Percentiles rank a stretch among this genome's conserved stretches.
phyloP scores from a whole-genome alignment of 345 rosid genomes.

The Garcia nutans region DNA sequence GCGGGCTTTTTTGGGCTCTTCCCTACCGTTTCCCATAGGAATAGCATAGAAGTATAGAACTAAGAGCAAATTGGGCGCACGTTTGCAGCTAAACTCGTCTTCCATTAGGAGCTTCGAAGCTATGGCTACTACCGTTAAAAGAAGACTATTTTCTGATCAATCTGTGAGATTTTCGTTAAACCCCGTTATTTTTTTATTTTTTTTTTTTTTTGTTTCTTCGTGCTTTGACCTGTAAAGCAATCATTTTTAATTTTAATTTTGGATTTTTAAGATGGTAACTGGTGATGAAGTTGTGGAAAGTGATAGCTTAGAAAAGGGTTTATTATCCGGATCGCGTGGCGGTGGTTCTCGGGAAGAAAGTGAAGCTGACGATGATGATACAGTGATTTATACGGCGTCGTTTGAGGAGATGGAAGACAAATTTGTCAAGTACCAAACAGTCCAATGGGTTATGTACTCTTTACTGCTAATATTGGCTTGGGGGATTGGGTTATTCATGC shows the following conservation, averaged over 20 bases:
- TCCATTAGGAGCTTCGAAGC: neutral
- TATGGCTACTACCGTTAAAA: constrained; percentile 20
- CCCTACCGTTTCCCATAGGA: neutral
- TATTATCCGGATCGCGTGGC: constrained; percentile 24
- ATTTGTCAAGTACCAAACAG: constrained; percentile 52
- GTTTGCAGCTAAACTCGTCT: neutral
- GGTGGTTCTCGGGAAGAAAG: constrained; percentile 16
- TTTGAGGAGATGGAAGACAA: constrained; percentile 55
- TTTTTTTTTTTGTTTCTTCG: neutral
- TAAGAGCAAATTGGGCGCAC: neutral
- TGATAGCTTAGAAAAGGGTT: constrained; percentile 55
- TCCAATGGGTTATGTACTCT: constrained; percentile 58
- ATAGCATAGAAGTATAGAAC: too few species aligned
- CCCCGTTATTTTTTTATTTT: neutral
- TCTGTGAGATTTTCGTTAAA: constrained; percentile 11
- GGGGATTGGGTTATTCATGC: constrained; percentile 70
- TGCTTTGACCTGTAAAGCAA: neutral
- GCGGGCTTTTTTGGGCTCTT: constrained; percentile 12
- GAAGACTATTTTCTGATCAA: constrained; percentile 5
- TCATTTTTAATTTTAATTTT: neutral
- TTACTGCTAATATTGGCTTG: constrained; percentile 55
- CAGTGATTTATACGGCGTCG: constrained; percentile 51
- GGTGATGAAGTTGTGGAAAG: constrained; percentile 51
- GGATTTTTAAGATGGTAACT: constrained; percentile 39
- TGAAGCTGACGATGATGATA: constrained; percentile 38